These are phyloP conservation scores for Sporisorium exsertum DNA, from an alignment of 1,284 basidiomycete species.

Conservation along the genomic window DNA sequence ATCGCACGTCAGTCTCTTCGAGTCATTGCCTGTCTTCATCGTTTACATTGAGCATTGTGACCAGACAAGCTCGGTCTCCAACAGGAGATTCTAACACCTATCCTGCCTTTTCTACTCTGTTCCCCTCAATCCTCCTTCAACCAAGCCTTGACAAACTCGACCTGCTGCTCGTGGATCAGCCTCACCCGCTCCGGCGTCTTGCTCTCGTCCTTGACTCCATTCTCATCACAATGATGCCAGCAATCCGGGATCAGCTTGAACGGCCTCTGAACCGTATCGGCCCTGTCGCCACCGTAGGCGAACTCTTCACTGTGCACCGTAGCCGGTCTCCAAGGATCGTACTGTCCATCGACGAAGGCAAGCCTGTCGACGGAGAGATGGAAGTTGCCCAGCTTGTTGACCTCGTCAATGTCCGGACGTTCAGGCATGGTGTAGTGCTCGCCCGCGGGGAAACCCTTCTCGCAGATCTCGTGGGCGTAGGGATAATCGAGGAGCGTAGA, in stretches of 20 bases:
- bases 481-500: conserved; percentile 80
- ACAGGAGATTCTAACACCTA: neutral
- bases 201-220: conserved; percentile 43
- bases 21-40: neutral
- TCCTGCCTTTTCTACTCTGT: neutral
- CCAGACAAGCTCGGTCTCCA: neutral
- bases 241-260: conserved; percentile 84
- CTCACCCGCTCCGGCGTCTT: conserved; percentile 83
- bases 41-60: neutral
- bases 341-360: conserved; percentile 87
- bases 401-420: conserved; percentile 80
- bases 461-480: conserved; percentile 83
- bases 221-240: conserved; percentile 62
- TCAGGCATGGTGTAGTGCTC: conserved; percentile 79
- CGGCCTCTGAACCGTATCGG: conserved; percentile 80
- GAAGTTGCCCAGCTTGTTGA: conserved; percentile 74
- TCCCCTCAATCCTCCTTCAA: conserved; percentile 73
- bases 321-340: conserved; percentile 87
- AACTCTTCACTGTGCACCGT: conserved; percentile 80
- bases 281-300: conserved; percentile 76
- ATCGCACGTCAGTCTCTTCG: conserved; percentile 1
- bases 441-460: conserved; percentile 83
- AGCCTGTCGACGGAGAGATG: conserved; percentile 81
- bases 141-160: conserved; percentile 85
- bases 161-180: conserved; percentile 83